A percentile compares a stretch with the other conserved stretches of the same genome.
Conservation (phyloP, 345 rosid species). For the Euphorbia lathyris region DNA sequence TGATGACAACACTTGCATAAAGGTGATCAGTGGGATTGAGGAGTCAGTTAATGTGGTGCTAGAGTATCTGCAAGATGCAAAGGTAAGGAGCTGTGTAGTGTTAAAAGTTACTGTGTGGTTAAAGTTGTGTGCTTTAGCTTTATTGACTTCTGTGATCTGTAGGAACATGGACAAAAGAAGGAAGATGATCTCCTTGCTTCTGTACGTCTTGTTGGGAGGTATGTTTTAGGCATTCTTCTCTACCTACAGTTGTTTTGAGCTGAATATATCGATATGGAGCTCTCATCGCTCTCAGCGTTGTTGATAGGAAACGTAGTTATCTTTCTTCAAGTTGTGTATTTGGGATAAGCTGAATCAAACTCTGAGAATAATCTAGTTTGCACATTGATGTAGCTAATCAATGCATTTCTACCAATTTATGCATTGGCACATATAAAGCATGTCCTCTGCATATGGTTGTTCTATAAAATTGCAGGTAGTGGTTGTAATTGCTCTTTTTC, state of each 20-base stretch:
- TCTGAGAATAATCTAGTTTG: background rate
- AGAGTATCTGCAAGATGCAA: constrained; percentile 79
- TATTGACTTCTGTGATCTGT: constrained; percentile 22
- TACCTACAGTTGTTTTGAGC: background rate
- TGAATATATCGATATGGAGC: background rate
- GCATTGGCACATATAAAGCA: background rate
- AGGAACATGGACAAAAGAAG: constrained; percentile 75
- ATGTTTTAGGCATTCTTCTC: constrained; percentile 16
- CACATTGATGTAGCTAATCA: background rate
- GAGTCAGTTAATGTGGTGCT: constrained; percentile 64
- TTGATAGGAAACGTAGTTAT: too few species aligned
- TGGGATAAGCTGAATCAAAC: background rate
- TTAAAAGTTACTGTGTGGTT: background rate
- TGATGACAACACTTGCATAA: constrained; percentile 44
- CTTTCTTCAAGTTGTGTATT: background rate
- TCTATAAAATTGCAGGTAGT: background rate
- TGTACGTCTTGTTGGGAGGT: constrained; percentile 85
- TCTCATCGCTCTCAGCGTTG: too few species aligned
- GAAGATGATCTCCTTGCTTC: constrained; percentile 95
- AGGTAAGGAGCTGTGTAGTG: constrained; percentile 38
- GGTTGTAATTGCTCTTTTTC: background rate
- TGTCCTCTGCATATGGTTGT: background rate
- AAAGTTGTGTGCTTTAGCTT: constrained; percentile 11
- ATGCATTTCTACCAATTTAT: background rate
- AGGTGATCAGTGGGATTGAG: constrained; percentile 64